These are phyloP conservation scores for Babesia microti DNA, from an alignment of 169 alveolate genomes.

Conservation along the genomic window DNA sequence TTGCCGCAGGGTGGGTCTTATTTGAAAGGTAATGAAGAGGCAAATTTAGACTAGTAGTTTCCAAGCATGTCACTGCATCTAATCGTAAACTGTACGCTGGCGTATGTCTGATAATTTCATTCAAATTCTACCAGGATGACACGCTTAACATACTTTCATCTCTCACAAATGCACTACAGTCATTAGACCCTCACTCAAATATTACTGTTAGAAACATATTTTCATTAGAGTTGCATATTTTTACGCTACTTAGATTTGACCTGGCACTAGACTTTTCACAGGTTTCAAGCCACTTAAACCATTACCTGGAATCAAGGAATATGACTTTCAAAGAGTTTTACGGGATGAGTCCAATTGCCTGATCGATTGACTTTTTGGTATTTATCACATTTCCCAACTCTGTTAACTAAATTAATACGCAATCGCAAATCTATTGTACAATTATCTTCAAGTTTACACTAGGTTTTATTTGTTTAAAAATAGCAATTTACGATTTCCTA, in stretches of 20 bases:
- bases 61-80: slow-evolving; percentile 47
- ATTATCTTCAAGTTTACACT: slow-evolving; percentile 28
- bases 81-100: slow-evolving; percentile 61
- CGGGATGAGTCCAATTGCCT: slow-evolving; percentile 4
- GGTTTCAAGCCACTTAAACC: slow-evolving; percentile 48
- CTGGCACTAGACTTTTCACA: slow-evolving; percentile 44
- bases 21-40: slow-evolving; percentile 38
- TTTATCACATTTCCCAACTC: slow-evolving; percentile 4
- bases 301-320: slow-evolving; percentile 48
- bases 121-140: slow-evolving; percentile 61
- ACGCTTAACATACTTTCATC: too few species aligned
- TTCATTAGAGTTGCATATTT: slow-evolving; percentile 2
- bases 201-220: not conserved
- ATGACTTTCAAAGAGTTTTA: slow-evolving; percentile 15
- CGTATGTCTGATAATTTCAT: slow-evolving; percentile 53
- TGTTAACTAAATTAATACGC: slow-evolving; percentile 1
- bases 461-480: slow-evolving; percentile 33
- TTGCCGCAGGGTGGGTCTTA: slow-evolving; percentile 61
- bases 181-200: too few species aligned
- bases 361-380: not conserved
- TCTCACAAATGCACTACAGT: too few species aligned
- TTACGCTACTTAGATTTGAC: slow-evolving; percentile 43
- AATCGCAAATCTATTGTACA: slow-evolving; percentile 6
- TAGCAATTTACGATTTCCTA: slow-evolving; percentile 19
- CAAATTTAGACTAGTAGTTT: slow-evolving; percentile 41